Percentiles rank a stretch among this genome's conserved stretches.
Conservation (phyloP, 192 early-diverging fungal species). For the Coemansia aciculifera region DNA sequence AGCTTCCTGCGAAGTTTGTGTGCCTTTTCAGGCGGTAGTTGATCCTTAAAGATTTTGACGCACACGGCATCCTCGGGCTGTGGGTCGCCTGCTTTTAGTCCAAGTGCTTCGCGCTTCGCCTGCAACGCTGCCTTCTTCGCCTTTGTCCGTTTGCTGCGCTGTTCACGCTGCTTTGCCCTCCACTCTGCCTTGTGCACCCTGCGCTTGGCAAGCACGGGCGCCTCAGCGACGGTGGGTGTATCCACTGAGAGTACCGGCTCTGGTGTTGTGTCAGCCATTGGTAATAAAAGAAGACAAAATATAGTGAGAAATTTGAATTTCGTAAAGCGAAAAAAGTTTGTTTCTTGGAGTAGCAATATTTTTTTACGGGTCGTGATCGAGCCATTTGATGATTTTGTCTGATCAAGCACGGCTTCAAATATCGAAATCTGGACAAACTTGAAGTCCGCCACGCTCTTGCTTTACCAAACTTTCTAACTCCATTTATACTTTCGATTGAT, state of each 20-base stretch:
- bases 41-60: conserved; percentile 3
- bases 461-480: background rate
- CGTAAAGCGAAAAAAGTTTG: background rate
- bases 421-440: background rate
- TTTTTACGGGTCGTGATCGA: background rate
- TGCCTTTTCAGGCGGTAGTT: conserved; percentile 1
- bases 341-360: background rate
- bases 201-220: background rate
- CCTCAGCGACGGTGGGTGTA: background rate
- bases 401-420: background rate
- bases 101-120: conserved; percentile 8
- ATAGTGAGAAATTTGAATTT: background rate
- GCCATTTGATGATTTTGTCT: background rate
- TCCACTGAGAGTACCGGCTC: background rate
- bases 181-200: conserved; percentile 8
- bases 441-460: background rate
- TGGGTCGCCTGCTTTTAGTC: conserved; percentile 7
- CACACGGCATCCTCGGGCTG: conserved; percentile 3
- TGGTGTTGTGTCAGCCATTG: background rate
- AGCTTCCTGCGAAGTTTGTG: conserved; percentile 8
- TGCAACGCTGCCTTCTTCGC: conserved; percentile 5
- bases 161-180: conserved; percentile 7
- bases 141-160: conserved; percentile 3
- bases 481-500: background rate
- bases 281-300: background rate